A percentile compares a stretch with the other conserved stretches of the same genome.
Conservation (phyloP, 2,329 filamentous ascomycete genomes). For the Gnomoniopsis smithogilvyi region DNA sequence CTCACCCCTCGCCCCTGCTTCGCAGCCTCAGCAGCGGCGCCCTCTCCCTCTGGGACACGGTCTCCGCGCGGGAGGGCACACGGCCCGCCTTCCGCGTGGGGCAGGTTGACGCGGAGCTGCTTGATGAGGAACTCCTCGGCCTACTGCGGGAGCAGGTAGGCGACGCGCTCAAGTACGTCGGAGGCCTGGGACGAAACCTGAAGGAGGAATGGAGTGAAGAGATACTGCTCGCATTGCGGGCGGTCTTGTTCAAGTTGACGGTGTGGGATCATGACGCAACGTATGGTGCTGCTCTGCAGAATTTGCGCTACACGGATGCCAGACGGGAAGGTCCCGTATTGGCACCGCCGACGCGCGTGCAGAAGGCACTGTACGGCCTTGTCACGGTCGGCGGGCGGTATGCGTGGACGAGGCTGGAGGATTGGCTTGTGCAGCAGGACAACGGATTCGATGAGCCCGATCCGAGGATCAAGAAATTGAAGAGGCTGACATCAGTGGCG, state of each 20-base stretch:
- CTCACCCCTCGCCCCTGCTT: slow-evolving; percentile 51
- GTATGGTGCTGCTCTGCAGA: slow-evolving; percentile 90
- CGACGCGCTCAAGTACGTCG: slow-evolving; percentile 75
- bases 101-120: slow-evolving; percentile 90
- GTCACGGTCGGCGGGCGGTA: slow-evolving; percentile 87
- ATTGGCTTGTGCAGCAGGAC: slow-evolving; percentile 74
- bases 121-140: slow-evolving; percentile 89
- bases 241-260: slow-evolving; percentile 86
- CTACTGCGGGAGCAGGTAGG: slow-evolving; percentile 82
- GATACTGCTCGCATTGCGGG: slow-evolving; percentile 73
- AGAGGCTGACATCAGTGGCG: slow-evolving; percentile 63
- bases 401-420: slow-evolving; percentile 88
- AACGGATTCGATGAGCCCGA: slow-evolving; percentile 67
- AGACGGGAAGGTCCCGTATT: slow-evolving; percentile 60
- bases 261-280: slow-evolving; percentile 97
- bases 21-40: slow-evolving; percentile 55
- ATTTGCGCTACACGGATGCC: slow-evolving; percentile 85
- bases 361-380: slow-evolving; percentile 81
- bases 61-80: slow-evolving; percentile 74
- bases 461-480: slow-evolving; percentile 53
- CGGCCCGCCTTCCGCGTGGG: slow-evolving; percentile 87
- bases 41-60: slow-evolving; percentile 62
- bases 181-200: slow-evolving; percentile 47
- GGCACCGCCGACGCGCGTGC: slow-evolving; percentile 70
- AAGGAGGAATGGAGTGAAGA: slow-evolving; percentile 86